Conservation (phyloP, 495 filamentous ascomycete genomes). For the Xylaria scruposa region DNA sequence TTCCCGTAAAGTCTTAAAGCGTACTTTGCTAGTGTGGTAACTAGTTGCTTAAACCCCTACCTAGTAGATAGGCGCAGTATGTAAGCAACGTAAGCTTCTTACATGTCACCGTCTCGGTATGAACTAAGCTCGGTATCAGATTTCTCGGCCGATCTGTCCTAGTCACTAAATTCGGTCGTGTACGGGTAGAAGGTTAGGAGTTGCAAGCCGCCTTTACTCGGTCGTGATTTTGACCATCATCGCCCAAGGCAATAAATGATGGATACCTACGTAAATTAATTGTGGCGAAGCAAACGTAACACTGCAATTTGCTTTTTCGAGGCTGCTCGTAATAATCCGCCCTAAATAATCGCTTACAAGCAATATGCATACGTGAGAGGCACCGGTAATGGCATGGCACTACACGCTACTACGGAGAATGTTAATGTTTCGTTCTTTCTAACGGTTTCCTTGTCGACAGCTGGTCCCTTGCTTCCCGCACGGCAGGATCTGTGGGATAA, state of each 20-base stretch:
- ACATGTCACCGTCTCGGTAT: not conserved
- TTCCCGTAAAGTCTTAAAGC: not conserved
- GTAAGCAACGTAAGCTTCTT: slow-evolving; percentile 15
- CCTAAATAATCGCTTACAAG: slow-evolving; percentile 3
- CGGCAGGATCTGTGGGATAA: slow-evolving; percentile 24
- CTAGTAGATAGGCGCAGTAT: slow-evolving; percentile 6
- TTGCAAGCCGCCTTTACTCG: not conserved
- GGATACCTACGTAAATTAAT: slow-evolving; percentile 7
- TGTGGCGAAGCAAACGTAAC: slow-evolving; percentile 21
- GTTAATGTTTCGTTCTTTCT: not conserved
- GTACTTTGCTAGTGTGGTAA: not conserved
- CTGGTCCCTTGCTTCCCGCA: slow-evolving; percentile 24
- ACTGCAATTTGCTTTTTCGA: slow-evolving; percentile 10
- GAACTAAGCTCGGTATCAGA: not conserved
- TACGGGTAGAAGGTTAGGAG: not conserved
- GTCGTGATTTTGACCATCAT: not conserved
- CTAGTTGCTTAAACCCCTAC: not conserved
- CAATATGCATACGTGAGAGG: not conserved
- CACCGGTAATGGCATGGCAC: not conserved
- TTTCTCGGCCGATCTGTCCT: not conserved
- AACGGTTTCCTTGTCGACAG: not conserved
- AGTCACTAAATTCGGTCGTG: not conserved
- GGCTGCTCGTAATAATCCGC: not conserved
- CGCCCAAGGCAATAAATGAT: slow-evolving; percentile 5
- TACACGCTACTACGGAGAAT: not conserved